These are phyloP conservation scores for Diutina sp. DNA, from an alignment of 1,139 yeast species.

Conservation along the genomic window DNA sequence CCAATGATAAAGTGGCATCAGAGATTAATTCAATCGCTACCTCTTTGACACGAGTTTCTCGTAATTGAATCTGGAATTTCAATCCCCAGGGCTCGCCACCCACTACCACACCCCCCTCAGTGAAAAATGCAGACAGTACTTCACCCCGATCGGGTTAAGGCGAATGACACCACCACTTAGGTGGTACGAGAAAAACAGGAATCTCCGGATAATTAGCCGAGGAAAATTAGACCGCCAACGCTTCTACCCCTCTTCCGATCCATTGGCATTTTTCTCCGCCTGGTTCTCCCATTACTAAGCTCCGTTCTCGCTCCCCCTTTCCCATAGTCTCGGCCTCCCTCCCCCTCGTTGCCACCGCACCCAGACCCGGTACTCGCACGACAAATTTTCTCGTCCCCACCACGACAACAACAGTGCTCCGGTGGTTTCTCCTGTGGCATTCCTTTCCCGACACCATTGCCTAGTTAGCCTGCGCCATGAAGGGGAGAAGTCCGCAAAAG, in stretches of 20 bases:
- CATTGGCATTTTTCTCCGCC: too few species aligned
- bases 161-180: background rate
- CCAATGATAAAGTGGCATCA: too few species aligned
- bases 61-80: background rate
- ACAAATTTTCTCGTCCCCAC: background rate
- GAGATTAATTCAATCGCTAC: background rate
- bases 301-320: background rate
- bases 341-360: background rate
- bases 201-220: too few species aligned
- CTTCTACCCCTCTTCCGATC: too few species aligned
- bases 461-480: background rate
- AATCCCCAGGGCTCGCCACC: background rate
- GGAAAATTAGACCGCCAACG: too few species aligned
- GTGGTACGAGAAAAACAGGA: too few species aligned
- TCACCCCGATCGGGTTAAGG: background rate
- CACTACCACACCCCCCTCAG: background rate
- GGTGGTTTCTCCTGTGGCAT: background rate
- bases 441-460: background rate
- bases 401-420: background rate
- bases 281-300: too few species aligned
- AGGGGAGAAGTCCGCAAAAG: slow-evolving; percentile 2
- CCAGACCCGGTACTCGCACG: background rate
- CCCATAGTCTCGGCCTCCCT: background rate
- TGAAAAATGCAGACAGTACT: background rate
- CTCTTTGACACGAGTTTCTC: background rate